Evolutionary conservation across 225 moss, liverwort and hornwort genomes (phyloP), one percentile per base, ranked within the genome.

Genomic region (Polytrichum formosum): DNA sequence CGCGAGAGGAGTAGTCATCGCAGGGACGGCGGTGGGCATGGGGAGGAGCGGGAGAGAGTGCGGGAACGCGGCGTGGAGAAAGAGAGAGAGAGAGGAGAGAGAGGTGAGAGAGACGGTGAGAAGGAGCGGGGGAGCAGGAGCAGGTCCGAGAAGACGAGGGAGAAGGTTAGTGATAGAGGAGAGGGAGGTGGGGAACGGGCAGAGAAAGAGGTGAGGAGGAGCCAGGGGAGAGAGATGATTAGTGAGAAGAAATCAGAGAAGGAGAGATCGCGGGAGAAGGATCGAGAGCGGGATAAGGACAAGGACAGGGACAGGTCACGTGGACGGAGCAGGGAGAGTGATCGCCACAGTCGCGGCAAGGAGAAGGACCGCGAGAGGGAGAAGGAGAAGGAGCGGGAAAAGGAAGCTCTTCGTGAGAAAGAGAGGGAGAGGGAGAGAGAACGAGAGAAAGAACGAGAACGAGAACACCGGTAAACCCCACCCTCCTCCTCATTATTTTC

Each of bases 361-460:
- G 98, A 98, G 68, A 94, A 91, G 73, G 94, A 98, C 13, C 89
- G 90, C 6, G 97, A 98, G 60, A 74, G 81, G 70, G 87, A 87
- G 73, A 80, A 80, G 68, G 87, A 87, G 80, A 87, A 80, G 78
- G 98, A 98, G 76, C 84, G 85, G 69, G 95, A 96, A 69, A 90
- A 65, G 73, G 96, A 93, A 71, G 65, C 66, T n/a, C 58, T 77
- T 73, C 46, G 46, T 46, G 46, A 46, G 26, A 84, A 73, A 63
- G 96, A 93, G 65, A 79, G 71, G 68, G 96, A 93, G 65, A 89
- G 60, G 83, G 96, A 92, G 8, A 80, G 73, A 33, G 90, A 90
- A 64, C 79, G 73, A 53, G 93, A 96, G 70, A 83, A 78, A 63
- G 96, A 97, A 77, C 87, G 93, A 13, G 96, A 96, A 82, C 82